Evolutionary conservation across 257 asterid genomes (phyloP), one percentile per base, ranked within the genome.

Genomic region (Solanum etuberosum): DNA sequence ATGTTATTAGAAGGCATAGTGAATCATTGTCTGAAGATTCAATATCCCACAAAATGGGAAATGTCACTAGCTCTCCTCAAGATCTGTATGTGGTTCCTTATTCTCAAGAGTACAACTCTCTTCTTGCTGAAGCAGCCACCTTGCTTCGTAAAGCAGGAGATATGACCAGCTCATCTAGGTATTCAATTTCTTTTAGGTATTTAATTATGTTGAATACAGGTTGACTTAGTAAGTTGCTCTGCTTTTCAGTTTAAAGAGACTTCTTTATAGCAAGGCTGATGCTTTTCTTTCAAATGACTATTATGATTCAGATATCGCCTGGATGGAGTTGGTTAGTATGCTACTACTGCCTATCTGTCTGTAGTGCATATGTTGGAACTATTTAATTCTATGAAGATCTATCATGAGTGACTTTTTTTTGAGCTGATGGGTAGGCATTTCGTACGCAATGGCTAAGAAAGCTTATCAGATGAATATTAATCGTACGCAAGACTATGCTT

Each of bases 271-370:
- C 89, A 97, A 93, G 94, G 99, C 99, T 74, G 95, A 92, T 73
- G 95, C 99, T 46, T 95, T 97, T 90, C 95, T 94, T 83, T 97
- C 98, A 78, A 95, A 97, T 93, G 98, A 97, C 70, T 97, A 97
- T 90, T 94, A 94, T 88, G 98, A 95, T 88, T 97, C 99, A 76
- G 99, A 97, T 91, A 94, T 97, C 87, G 96, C 98, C 87, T 97
- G 99, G 99, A 94, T 95, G 98, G 99, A 97, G 89, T 90, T 97
- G 99, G 99, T 97, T 88, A 91, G 95, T 90, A 35, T 74, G 83
- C 34, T n/a, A 10, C n/a, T 42, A 77, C 35, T 63, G 32, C 61
- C 40, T 85, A 29, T 85, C 25, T 25, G 13, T 42, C 40, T 68
- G 7, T 74, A 38, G 74, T 77, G 77, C 86, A 35, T 86, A 16